These are phyloP conservation scores for Klebsormidium nitens DNA, from an alignment of 139 green algal genomes.

Conservation along the genomic window DNA sequence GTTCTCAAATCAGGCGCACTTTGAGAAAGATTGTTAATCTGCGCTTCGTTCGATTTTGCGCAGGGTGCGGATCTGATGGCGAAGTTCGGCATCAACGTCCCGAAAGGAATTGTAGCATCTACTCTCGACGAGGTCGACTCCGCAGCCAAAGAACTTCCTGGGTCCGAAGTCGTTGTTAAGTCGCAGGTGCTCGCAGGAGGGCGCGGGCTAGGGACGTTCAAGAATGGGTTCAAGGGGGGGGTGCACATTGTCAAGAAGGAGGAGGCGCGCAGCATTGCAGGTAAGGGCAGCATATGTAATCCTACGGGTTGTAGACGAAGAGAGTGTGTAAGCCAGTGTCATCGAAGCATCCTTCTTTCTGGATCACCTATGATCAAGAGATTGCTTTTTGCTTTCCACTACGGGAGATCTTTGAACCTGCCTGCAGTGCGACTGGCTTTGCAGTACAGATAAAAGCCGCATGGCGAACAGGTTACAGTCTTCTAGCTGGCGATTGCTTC, in stretches of 20 bases:
- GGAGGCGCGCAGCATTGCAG: conserved; percentile 48
- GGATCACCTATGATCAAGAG: no score
- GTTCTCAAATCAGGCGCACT: not conserved
- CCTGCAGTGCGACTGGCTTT: no score
- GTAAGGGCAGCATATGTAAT: no score
- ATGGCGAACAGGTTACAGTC: no score
- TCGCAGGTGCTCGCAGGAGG: conserved; percentile 91
- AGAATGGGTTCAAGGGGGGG: conserved; percentile 90
- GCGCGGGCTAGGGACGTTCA: conserved; percentile 89
- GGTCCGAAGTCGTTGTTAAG: conserved; percentile 91
- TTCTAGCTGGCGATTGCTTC: no score
- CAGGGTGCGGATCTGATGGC: conserved; percentile 93
- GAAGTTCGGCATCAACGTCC: conserved; percentile 90
- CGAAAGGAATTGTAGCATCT: conserved; percentile 66
- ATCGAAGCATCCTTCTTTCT: no score
- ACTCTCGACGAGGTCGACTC: conserved; percentile 64
- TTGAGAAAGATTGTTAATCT: not conserved
- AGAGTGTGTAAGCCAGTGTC: no score
- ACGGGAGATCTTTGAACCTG: no score
- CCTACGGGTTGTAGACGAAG: no score
- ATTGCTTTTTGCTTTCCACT: no score
- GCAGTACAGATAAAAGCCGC: no score
- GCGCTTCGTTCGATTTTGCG: no score
- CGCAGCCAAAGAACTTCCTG: conserved; percentile 60
- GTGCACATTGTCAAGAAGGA: conserved; percentile 81